Base-by-base conservation (phyloP, 805 yeast genomes). In the Candida ipomoeae region DNA sequence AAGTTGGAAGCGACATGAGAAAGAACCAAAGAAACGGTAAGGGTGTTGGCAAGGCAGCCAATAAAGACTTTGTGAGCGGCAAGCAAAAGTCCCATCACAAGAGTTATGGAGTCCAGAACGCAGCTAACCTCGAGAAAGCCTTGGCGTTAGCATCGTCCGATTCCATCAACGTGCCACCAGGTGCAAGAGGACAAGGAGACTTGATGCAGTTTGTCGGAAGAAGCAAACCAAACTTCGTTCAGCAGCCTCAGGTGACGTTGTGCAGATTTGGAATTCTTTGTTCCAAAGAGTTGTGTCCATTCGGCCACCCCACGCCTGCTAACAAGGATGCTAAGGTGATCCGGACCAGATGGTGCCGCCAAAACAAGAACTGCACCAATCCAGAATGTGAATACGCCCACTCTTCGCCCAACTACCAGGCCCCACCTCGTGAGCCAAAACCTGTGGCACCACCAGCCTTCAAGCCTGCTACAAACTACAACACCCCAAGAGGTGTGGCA, bases 281-380 rank as follows among this genome's bases (percentile, higher is more conserved):
- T 68, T 74, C 87, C 21, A 87, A 87, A 61, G 89, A 83, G 54
- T 69, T 81, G 54, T 90, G 97, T 72, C 89, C 90, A 29, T 89
- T 84, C 71, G 96, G 90, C 23, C 97, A 90, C 64, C 96, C 97
- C 41, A 88, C 96, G 0, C 94, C 95, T 1, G 86, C 89, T 15
- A 88, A 86, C 68, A 80, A 77, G 54, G 82, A 79, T 54, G 89
- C 90, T 29, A 81, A 83, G 58, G 88, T 89, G 38, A 71, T 79
- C 14, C 77, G 78, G 15, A 69, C 80, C 44, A 85, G 82, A 56
- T 87, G 96, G 96, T 90, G 97, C 72, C 70, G 83, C 6, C 81
- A 74, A 35, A 87, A 87, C 56, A 77, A 84, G 57, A 66, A 69
- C 18, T 90, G 97, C 71, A 56, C 67, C 23, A 81, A 89, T 62